Base-by-base conservation (phyloP, 2,329 filamentous ascomycete genomes). In the Colletotrichum caudatum region DNA sequence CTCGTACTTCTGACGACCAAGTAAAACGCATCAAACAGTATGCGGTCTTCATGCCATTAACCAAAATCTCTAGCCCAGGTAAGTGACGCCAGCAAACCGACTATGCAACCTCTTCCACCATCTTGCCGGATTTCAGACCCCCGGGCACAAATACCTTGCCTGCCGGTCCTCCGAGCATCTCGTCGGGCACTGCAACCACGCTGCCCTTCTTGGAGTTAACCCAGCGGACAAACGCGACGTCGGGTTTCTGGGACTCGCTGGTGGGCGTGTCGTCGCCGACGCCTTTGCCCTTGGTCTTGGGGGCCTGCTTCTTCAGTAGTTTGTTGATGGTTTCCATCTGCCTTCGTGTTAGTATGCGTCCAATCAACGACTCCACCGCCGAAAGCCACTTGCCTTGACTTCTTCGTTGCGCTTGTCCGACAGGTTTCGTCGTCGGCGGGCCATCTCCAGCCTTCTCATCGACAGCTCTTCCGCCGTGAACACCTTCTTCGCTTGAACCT, bases 321-420 rank as follows among this genome's bases (percentile, higher is more conserved):
- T 95, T 94, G 84, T 96, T 95, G 87, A 96, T 95, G 0, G 93
- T 96, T 84, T 95, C 93, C 88, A 94, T 93, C 93, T 95, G 75
- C 69, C 33, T 23, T 50, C 18, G 16, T 44, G 64, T 37, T 33
- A 58, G 41, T 23, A 18, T 33, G 9, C 33, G n/a, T 60, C 50
- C 20, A 35, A 16, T 16, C 33, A 1, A 26, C 4, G 14, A 35
- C 41, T 23, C 4, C 26, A 39, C 37, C 37, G 12, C n/a, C 16
- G 8, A 29, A 33, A 33, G 6, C 11, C 29, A 69, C 80, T 66
- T 82, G 87, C 88, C 85, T 90, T 90, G 79, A 90, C 88, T 80
- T 90, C 88, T 73, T 90, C 88, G 72, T 88, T 90, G 60, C 88
- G 87, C 81, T 90, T 90, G 74, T 90, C 88, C 75, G 88, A 90